These are phyloP conservation scores for Hericium alpestre DNA, from an alignment of 768 basidiomycete genomes.

Conservation along the genomic window DNA sequence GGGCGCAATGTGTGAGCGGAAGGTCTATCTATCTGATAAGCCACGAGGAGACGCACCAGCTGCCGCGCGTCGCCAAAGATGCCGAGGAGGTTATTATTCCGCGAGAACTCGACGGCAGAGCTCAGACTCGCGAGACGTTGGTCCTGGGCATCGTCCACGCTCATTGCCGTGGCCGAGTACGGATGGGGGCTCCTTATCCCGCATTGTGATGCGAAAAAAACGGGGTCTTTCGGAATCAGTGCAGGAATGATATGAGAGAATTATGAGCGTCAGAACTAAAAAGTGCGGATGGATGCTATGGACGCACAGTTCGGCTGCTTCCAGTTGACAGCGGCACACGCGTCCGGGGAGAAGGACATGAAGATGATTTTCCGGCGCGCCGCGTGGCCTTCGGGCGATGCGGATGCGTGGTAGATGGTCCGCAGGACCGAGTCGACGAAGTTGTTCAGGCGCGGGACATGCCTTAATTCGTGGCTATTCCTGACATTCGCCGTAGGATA, in stretches of 20 bases:
- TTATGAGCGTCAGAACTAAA: neutral
- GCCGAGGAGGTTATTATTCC: slow-evolving; percentile 85
- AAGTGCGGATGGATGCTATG: neutral
- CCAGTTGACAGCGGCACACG: slow-evolving; percentile 91
- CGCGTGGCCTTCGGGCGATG: slow-evolving; percentile 36
- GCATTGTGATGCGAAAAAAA: slow-evolving; percentile 88
- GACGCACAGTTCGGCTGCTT: slow-evolving; percentile 95
- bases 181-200: slow-evolving; percentile 42
- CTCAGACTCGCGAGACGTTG: slow-evolving; percentile 59
- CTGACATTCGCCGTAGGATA: slow-evolving; percentile 50
- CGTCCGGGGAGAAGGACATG: slow-evolving; percentile 81
- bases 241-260: neutral
- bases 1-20: slow-evolving; percentile 6
- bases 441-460: slow-evolving; percentile 61
- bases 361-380: slow-evolving; percentile 78
- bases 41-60: slow-evolving; percentile 46
- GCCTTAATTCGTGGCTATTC: slow-evolving; percentile 32
- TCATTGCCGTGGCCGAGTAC: slow-evolving; percentile 29
- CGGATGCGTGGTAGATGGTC: slow-evolving; percentile 64
- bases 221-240: slow-evolving; percentile 55
- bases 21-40: neutral
- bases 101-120: slow-evolving; percentile 89
- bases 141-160: slow-evolving; percentile 33
- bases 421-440: slow-evolving; percentile 80
- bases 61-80: slow-evolving; percentile 81